Percentiles rank a stretch among this genome's conserved stretches.
phyloP scores from a whole-genome alignment of 345 rosid species.

The Cardiospermum halicacabum region DNA sequence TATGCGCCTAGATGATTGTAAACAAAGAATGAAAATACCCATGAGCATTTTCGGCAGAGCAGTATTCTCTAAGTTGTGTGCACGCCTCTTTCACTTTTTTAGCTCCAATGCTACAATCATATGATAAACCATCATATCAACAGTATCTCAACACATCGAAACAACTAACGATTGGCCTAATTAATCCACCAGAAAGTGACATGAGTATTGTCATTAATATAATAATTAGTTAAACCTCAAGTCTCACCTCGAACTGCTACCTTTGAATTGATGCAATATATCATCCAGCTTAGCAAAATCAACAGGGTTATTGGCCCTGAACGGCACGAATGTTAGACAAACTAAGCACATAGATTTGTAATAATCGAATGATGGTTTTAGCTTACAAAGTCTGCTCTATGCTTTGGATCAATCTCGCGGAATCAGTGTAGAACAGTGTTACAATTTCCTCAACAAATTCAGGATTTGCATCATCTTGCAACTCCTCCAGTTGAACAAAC shows the following conservation, averaged over 20 bases:
- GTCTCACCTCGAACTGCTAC: slow-evolving; percentile 43
- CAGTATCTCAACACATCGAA: not conserved
- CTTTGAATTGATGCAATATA: slow-evolving; percentile 43
- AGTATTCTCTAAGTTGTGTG: slow-evolving; percentile 21
- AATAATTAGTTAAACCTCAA: not conserved
- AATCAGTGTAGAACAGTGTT: slow-evolving; percentile 46
- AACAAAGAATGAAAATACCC: slow-evolving; percentile 16
- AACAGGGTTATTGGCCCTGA: slow-evolving; percentile 24
- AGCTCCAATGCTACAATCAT: slow-evolving; percentile 35
- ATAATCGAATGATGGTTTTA: too few relatives aligned
- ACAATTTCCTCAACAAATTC: slow-evolving; percentile 65
- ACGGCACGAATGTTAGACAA: not conserved
- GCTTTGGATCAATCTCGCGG: slow-evolving; percentile 49
- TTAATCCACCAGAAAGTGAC: not conserved
- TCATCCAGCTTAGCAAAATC: slow-evolving; percentile 37
- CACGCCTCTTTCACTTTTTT: slow-evolving; percentile 29
- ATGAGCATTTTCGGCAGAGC: slow-evolving; percentile 22
- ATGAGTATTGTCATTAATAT: not conserved
- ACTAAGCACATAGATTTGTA: too few relatives aligned
- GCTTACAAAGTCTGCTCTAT: slow-evolving; percentile 65
- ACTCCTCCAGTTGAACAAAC: slow-evolving; percentile 59
- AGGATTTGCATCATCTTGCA: slow-evolving; percentile 71
- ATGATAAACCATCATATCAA: not conserved
- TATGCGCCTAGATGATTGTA: not conserved
- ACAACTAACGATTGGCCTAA: not conserved